Percentiles rank a stretch among this genome's conserved stretches.
Evolutionary conservation across 2,329 filamentous ascomycete genomes (phyloP).

Genomic region (Colletotrichum trifolii): DNA sequence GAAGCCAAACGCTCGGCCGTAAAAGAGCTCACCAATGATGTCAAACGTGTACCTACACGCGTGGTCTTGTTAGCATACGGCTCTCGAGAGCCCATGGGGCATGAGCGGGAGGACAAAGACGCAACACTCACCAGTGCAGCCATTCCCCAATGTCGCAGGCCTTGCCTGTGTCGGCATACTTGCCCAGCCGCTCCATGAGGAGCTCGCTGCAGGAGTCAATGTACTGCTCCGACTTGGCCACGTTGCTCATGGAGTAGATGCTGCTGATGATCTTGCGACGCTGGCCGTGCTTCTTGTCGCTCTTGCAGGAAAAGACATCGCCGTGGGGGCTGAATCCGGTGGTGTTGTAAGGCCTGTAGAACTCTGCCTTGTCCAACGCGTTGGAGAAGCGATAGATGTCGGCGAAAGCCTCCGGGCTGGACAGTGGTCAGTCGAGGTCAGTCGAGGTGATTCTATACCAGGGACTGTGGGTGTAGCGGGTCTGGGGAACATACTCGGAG

Average conservation of each 20-base stretch:
- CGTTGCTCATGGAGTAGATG: slow-evolving; percentile 12
- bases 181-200: slow-evolving; percentile 1
- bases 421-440: too few relatives aligned
- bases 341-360: slow-evolving; percentile 1
- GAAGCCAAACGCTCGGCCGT: slow-evolving; percentile 8
- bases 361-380: slow-evolving; percentile 4
- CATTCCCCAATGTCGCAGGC: slow-evolving; percentile 7
- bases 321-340: slow-evolving; percentile 3
- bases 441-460: too few relatives aligned
- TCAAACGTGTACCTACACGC: slow-evolving; percentile 3
- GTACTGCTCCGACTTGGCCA: slow-evolving; percentile 3
- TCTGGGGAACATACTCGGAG: too few relatives aligned
- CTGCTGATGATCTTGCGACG: slow-evolving; percentile 4
- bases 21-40: slow-evolving; percentile 13
- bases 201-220: slow-evolving; percentile 9
- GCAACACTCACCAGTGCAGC: slow-evolving; percentile 1
- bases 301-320: slow-evolving; percentile 6
- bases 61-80: too few relatives aligned
- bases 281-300: slow-evolving; percentile 11
- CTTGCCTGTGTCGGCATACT: slow-evolving; percentile 5
- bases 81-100: too few relatives aligned
- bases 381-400: slow-evolving; percentile 7
- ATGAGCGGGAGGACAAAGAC: too few relatives aligned
- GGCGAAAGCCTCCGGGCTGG: not conserved
- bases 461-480: too few relatives aligned